Conservation (phyloP, 768 basidiomycete genomes). For the Rhizopogon rudus region DNA sequence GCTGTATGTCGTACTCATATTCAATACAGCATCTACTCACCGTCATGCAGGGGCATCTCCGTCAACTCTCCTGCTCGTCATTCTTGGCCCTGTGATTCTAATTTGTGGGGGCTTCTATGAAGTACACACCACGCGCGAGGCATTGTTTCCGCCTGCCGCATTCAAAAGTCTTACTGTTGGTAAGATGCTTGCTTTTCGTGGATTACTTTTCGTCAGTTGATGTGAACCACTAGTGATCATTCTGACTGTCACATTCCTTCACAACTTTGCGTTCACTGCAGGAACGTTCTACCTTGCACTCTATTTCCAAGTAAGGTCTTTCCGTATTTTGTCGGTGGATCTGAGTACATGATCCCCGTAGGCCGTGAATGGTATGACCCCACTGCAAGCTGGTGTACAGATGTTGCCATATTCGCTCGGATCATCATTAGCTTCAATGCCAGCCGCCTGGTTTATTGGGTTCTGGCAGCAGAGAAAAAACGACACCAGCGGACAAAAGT, state of each 20-base stretch:
- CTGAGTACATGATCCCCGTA: constrained; percentile 21
- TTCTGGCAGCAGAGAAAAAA: constrained; percentile 53
- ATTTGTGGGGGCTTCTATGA: constrained; percentile 64
- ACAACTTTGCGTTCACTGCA: constrained; percentile 79
- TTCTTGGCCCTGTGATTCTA: constrained; percentile 50
- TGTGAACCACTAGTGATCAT: constrained; percentile 45
- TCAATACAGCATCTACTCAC: constrained; percentile 1
- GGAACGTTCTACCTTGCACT: constrained; percentile 85
- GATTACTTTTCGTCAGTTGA: constrained; percentile 7
- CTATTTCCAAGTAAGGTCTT: constrained; percentile 64
- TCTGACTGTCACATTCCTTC: constrained; percentile 68
- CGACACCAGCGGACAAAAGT: constrained; percentile 62
- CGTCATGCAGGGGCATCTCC: constrained; percentile 53
- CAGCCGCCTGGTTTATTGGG: constrained; percentile 79
- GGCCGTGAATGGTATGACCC: constrained; percentile 69
- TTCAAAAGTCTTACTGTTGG: constrained; percentile 60
- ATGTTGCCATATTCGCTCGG: constrained; percentile 84
- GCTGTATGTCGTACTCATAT: constrained; percentile 48
- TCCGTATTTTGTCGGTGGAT: not conserved
- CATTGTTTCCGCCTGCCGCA: constrained; percentile 61
- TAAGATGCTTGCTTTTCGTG: constrained; percentile 25
- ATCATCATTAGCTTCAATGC: constrained; percentile 80
- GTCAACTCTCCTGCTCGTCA: constrained; percentile 56
- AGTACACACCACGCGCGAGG: constrained; percentile 58
- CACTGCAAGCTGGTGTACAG: constrained; percentile 66